Conservation (phyloP, 805 yeast species). For the Candida xiaguanensis region DNA sequence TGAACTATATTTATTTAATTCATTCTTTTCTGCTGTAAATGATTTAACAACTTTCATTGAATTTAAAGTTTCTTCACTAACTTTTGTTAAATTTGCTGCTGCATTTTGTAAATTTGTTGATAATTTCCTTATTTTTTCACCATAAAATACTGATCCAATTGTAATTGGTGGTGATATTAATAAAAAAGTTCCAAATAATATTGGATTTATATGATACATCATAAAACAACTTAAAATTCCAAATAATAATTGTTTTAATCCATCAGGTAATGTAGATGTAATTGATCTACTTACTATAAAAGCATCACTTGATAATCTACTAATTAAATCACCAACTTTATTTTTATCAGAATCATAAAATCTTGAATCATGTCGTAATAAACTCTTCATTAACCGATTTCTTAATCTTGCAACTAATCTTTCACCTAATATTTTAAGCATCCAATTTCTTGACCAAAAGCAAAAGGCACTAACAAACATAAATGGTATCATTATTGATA, state of each 20-base stretch:
- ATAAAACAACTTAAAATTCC: conserved; percentile 40
- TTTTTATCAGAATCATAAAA: conserved; percentile 42
- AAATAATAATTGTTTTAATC: conserved; percentile 40
- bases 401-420: conserved; percentile 42
- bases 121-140: conserved; percentile 38
- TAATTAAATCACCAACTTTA: conserved; percentile 44
- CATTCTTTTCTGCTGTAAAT: conserved; percentile 41
- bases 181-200: conserved; percentile 41
- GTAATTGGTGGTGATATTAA: conserved; percentile 44
- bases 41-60: conserved; percentile 42
- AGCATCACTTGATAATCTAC: conserved; percentile 43
- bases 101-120: conserved; percentile 42
- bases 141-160: conserved; percentile 43
- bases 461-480: conserved; percentile 41
- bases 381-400: conserved; percentile 37
- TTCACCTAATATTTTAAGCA: conserved; percentile 38
- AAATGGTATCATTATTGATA: conserved; percentile 41
- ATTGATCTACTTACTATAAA: conserved; percentile 43
- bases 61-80: conserved; percentile 41
- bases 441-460: conserved; percentile 47
- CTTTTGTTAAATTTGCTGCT: conserved; percentile 42
- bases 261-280: conserved; percentile 43
- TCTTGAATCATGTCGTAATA: conserved; percentile 39
- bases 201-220: conserved; percentile 43
- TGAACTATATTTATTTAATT: conserved; percentile 34